Evolutionary conservation across 2,329 filamentous ascomycete species (phyloP), one percentile per base, ranked within the genome.

Genomic region (Zalaria sp.): DNA sequence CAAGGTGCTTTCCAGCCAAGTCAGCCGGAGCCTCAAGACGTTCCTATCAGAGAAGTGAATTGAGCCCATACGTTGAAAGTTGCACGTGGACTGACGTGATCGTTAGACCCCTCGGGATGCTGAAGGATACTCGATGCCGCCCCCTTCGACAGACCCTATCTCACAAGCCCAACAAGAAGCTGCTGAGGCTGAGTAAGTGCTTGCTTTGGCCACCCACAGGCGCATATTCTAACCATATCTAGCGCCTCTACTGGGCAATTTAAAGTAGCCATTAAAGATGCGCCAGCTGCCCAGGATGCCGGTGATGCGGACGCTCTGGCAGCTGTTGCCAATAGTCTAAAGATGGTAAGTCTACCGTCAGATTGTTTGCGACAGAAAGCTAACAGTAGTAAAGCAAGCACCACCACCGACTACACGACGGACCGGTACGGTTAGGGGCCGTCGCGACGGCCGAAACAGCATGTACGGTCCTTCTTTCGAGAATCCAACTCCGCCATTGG

Each of bases 361-460:
- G 25, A 25, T n/a, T 28, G 8, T 38, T 18, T 18, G 4, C 5
- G 11, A 32, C 26, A 5, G n/a, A 27, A 9, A 40, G 49, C 49
- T 54, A 49, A 41, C 48, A 42, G 27, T 10, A 28, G 32, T 62
- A 53, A 69, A 77, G 62, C 60, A 72, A 59, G 62, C 63, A 26
- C 73, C 78, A 43, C 77, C 86, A 18, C 73, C 48, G 26, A 49
- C 48, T 27, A 43, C 45, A 11, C 60, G 62, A 34, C 59, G 62
- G 45, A 66, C 75, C 9, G 81, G 83, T 37, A 95, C 87, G 9
- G 68, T 93, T 10, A 77, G 91, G 50, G 91, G 91, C 40, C 81
- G 91, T 46, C 76, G 91, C 56, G 89, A 96, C 58, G 85, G 93
- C 47, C 77, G 89, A 45, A 93, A 93, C 61, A 95, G 88, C 1